Percentiles rank a stretch among this genome's conserved stretches.
phyloP scores from a whole-genome alignment of 2,329 filamentous ascomycete species.

The Phaeoacremonium minimum region DNA sequence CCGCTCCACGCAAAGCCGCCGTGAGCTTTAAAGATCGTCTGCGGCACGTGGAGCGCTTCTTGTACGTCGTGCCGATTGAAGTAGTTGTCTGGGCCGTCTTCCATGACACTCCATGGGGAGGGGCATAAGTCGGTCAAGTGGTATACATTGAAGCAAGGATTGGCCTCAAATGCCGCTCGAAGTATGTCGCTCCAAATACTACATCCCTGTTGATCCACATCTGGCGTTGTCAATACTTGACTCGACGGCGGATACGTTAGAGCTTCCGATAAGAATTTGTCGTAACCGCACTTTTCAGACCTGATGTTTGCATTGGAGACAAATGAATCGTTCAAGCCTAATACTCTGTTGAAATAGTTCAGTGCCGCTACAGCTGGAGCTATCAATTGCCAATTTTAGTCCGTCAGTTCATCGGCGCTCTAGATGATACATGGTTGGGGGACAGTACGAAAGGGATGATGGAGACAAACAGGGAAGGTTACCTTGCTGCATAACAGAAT shows the following conservation, averaged over 20 bases:
- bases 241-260: constrained; percentile 6
- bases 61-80: constrained; percentile 12
- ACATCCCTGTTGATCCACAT: constrained; percentile 14
- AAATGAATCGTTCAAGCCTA: neutral
- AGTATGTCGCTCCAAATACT: constrained; percentile 38
- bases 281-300: neutral
- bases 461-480: too few relatives aligned
- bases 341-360: neutral
- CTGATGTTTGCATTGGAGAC: neutral
- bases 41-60: constrained; percentile 3
- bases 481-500: too few relatives aligned
- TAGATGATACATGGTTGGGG: too few relatives aligned
- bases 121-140: constrained; percentile 51
- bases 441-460: too few relatives aligned
- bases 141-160: constrained; percentile 63
- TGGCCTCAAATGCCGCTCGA: constrained; percentile 50
- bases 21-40: too few relatives aligned
- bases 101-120: constrained; percentile 17
- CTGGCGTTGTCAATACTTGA: neutral
- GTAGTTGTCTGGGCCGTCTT: constrained; percentile 8
- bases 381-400: constrained; percentile 1
- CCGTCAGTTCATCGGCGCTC: too few relatives aligned
- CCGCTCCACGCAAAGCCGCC: constrained; percentile 6
- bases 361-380: neutral
- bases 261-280: neutral